phyloP scores from a whole-genome alignment of 106 monocot genomes.

The Hemerocallis citrina region DNA sequence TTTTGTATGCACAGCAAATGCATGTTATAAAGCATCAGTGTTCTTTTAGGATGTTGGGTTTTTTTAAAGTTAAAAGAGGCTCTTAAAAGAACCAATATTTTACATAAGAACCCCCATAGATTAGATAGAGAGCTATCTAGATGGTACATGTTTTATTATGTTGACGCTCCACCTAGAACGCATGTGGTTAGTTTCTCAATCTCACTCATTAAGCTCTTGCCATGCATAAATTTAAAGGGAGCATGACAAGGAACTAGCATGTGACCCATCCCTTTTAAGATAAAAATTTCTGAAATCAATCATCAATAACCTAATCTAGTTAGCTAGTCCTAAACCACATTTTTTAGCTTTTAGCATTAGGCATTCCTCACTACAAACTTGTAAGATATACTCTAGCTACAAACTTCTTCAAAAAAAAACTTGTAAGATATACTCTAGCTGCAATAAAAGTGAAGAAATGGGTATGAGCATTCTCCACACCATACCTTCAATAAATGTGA shows the following conservation, averaged over 20 bases:
- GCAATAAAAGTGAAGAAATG: constrained; percentile 10
- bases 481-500: too few species aligned
- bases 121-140: too few species aligned
- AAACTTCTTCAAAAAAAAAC: too few species aligned
- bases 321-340: not conserved
- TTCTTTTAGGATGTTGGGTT: constrained; percentile 7
- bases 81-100: not conserved
- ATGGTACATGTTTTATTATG: not conserved
- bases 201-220: not conserved
- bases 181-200: constrained; percentile 6
- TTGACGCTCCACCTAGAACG: constrained; percentile 3
- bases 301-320: not conserved
- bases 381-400: not conserved
- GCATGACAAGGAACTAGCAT: constrained; percentile 14
- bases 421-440: too few species aligned
- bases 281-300: constrained; percentile 6
- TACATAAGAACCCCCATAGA: not conserved
- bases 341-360: not conserved
- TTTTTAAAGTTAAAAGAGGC: not conserved
- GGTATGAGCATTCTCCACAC: not conserved
- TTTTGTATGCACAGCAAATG: constrained; percentile 3
- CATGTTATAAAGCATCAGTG: not conserved
- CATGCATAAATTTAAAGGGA: constrained; percentile 8
- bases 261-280: constrained; percentile 11
- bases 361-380: not conserved